Evolutionary conservation across 495 filamentous ascomycete genomes (phyloP).

Genomic region (Aspergillus mulundensis): DNA sequence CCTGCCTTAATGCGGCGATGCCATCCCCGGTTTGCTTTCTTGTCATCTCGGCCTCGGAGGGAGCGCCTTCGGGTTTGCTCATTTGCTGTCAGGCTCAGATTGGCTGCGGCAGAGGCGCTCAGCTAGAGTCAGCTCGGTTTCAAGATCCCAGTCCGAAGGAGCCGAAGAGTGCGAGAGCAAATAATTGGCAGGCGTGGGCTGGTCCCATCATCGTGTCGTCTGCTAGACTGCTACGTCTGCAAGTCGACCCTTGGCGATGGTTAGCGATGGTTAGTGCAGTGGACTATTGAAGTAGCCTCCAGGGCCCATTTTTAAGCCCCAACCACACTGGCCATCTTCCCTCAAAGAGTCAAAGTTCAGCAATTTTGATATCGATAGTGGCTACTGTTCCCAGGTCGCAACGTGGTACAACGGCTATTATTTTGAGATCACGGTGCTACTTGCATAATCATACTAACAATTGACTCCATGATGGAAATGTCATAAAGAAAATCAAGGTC

Average conservation of each 20-base stretch:
- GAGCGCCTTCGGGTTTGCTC: not conserved
- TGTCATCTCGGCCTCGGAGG: not conserved
- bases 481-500: not conserved
- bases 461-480: not conserved
- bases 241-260: not conserved
- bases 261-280: not conserved
- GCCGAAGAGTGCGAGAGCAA: not conserved
- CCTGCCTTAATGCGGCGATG: not conserved
- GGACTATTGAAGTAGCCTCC: not conserved
- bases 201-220: not conserved
- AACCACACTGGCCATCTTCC: not conserved
- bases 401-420: not conserved
- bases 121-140: not conserved
- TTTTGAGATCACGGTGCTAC: not conserved
- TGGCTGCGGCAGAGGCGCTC: slow-evolving; percentile 4
- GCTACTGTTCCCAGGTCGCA: not conserved
- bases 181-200: not conserved
- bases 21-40: slow-evolving; percentile 8
- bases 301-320: not conserved
- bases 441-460: not conserved
- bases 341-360: no score
- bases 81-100: slow-evolving; percentile 14
- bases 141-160: not conserved
- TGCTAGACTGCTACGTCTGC: not conserved
- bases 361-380: no score